A percentile compares a stretch with the other conserved stretches of the same genome.
Evolutionary conservation across 805 yeast genomes (phyloP).

Genomic region (Candida oleophila): DNA sequence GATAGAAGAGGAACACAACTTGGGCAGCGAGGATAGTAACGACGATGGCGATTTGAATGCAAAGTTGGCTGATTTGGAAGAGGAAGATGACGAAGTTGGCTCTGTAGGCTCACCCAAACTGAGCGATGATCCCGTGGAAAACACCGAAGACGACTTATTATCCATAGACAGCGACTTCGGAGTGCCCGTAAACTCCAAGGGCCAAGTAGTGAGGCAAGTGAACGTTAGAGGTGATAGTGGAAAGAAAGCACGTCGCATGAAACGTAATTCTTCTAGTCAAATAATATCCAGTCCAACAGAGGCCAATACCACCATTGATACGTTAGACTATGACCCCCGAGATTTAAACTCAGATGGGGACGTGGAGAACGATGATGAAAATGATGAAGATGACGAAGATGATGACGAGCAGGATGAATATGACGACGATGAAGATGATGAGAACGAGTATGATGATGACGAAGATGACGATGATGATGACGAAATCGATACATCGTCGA

Average conservation of each 20-base stretch:
- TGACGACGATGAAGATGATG: constrained; percentile 19
- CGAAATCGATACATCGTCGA: constrained; percentile 25
- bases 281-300: background rate
- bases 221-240: constrained; percentile 26
- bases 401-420: constrained; percentile 15
- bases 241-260: constrained; percentile 15
- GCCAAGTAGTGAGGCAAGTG: constrained; percentile 18
- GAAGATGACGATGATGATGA: constrained; percentile 28
- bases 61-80: constrained; percentile 10
- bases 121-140: background rate
- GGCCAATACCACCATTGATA: constrained; percentile 3
- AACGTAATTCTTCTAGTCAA: background rate
- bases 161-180: constrained; percentile 33
- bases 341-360: constrained; percentile 3
- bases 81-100: constrained; percentile 9
- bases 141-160: constrained; percentile 18
- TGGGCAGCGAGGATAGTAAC: constrained; percentile 11
- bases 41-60: constrained; percentile 3
- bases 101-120: background rate
- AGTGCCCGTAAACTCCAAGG: constrained; percentile 22
- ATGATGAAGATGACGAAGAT: constrained; percentile 18
- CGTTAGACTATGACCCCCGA: background rate
- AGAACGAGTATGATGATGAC: constrained; percentile 24
- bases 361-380: constrained; percentile 15
- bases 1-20: constrained; percentile 16